phyloP scores from a whole-genome alignment of 495 filamentous ascomycete genomes.

The Amphirosellinia nigrospora region DNA sequence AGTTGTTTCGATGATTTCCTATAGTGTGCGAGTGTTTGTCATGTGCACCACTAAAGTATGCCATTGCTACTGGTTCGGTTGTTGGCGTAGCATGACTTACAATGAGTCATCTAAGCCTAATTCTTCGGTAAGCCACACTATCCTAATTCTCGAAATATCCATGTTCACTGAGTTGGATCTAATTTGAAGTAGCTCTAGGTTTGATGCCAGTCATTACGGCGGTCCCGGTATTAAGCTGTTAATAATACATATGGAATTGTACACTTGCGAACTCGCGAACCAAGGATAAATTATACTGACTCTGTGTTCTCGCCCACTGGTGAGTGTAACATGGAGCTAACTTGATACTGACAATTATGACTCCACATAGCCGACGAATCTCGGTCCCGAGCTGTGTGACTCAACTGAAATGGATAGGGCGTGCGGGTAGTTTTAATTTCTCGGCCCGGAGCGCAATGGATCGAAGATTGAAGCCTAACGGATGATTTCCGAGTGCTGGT shows the following conservation, averaged over 20 bases:
- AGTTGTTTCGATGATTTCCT: not conserved
- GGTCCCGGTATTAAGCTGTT: not conserved
- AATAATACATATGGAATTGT: not conserved
- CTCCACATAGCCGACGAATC: not conserved
- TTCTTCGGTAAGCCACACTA: not conserved
- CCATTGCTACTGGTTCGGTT: not conserved
- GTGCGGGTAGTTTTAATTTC: not conserved
- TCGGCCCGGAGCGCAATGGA: not conserved
- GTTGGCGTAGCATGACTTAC: not conserved
- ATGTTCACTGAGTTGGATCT: not conserved
- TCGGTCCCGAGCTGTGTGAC: not conserved
- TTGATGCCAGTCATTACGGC: not conserved
- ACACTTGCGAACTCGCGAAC: not conserved
- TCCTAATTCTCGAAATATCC: not conserved
- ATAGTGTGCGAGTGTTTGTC: not conserved
- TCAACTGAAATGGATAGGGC: not conserved
- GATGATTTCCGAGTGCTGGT: not conserved
- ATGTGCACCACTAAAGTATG: not conserved
- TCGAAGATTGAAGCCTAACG: not conserved
- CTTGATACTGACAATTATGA: not conserved
- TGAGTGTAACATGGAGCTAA: not conserved
- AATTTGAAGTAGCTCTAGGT: not conserved
- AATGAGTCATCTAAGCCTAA: not conserved
- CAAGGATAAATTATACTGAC: not conserved
- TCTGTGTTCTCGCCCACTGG: not conserved